A percentile compares a stretch with the other conserved stretches of the same genome.
phyloP scores from a whole-genome alignment of 2,329 filamentous ascomycete genomes.

The Pseudocercospora pini-densiflorae region DNA sequence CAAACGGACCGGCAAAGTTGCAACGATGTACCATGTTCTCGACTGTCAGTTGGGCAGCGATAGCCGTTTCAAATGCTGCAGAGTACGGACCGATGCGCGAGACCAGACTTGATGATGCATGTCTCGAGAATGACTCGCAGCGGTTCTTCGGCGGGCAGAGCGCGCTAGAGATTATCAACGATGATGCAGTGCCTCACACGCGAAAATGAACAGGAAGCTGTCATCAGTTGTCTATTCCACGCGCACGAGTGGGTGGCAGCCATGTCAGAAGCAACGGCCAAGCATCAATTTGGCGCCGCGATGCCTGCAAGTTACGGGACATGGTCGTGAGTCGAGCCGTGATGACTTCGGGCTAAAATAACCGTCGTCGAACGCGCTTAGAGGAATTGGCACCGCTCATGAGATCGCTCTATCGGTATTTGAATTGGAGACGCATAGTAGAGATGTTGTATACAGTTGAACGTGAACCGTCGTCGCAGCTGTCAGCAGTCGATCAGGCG shows the following conservation, averaged over 20 bases:
- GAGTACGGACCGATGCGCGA: slow-evolving; percentile 2
- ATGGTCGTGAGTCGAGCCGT: background rate
- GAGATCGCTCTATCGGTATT: background rate
- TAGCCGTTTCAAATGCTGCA: slow-evolving; percentile 10
- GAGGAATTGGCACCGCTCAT: background rate
- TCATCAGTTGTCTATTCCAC: background rate
- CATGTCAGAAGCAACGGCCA: background rate
- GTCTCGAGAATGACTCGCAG: slow-evolving; percentile 8
- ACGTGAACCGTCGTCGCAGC: background rate
- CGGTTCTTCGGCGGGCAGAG: background rate
- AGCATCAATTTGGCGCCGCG: background rate
- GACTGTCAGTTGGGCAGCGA: slow-evolving; percentile 15
- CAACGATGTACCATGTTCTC: slow-evolving; percentile 12
- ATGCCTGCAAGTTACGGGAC: background rate
- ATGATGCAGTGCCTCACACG: slow-evolving; percentile 11
- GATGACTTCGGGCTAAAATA: background rate
- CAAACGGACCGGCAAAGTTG: background rate
- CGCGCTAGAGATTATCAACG: background rate
- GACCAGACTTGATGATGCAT: background rate
- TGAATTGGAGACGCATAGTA: background rate
- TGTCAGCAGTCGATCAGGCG: background rate
- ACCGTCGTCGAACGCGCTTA: background rate
- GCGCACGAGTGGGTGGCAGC: background rate
- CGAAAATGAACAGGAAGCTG: background rate
- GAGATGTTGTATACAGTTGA: background rate